phyloP scores from a whole-genome alignment of 768 basidiomycete species.

The Leccinum imitatum region DNA sequence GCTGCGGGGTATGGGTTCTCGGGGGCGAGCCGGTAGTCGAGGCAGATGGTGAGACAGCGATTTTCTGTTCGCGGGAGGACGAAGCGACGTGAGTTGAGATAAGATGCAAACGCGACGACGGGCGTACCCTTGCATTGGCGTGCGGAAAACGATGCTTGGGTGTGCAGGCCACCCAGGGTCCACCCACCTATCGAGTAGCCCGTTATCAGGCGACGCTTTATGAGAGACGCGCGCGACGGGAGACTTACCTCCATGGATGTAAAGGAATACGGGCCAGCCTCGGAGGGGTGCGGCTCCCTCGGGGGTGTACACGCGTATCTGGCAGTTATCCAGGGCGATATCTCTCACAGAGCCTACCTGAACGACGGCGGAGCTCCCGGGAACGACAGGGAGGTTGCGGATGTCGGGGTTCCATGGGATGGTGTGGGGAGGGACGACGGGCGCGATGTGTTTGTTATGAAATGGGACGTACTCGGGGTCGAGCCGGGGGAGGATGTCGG shows the following conservation, averaged over 20 bases:
- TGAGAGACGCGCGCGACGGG: neutral
- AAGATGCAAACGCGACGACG: neutral
- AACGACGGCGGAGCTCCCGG: slow-evolving; percentile 54
- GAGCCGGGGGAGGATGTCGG: slow-evolving; percentile 52
- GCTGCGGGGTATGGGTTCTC: slow-evolving; percentile 72
- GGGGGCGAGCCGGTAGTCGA: slow-evolving; percentile 72
- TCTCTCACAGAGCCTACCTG: slow-evolving; percentile 56
- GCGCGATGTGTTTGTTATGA: slow-evolving; percentile 48
- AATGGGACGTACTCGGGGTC: slow-evolving; percentile 65
- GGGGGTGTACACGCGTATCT: slow-evolving; percentile 65
- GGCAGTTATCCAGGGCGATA: slow-evolving; percentile 46
- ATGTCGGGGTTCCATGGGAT: slow-evolving; percentile 59
- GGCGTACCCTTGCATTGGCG: slow-evolving; percentile 26
- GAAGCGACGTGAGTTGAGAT: neutral
- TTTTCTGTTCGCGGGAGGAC: slow-evolving; percentile 40
- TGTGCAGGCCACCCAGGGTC: slow-evolving; percentile 64
- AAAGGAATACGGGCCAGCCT: slow-evolving; percentile 73
- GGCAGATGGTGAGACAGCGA: slow-evolving; percentile 59
- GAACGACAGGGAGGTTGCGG: slow-evolving; percentile 50
- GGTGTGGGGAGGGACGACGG: slow-evolving; percentile 50
- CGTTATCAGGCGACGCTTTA: neutral
- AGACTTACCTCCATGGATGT: slow-evolving; percentile 65
- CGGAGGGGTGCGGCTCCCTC: slow-evolving; percentile 44
- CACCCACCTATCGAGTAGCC: slow-evolving; percentile 54
- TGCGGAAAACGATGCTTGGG: slow-evolving; percentile 55